Base-by-base conservation (phyloP, 2,329 filamentous ascomycete species). In the Talaromyces sp. region DNA sequence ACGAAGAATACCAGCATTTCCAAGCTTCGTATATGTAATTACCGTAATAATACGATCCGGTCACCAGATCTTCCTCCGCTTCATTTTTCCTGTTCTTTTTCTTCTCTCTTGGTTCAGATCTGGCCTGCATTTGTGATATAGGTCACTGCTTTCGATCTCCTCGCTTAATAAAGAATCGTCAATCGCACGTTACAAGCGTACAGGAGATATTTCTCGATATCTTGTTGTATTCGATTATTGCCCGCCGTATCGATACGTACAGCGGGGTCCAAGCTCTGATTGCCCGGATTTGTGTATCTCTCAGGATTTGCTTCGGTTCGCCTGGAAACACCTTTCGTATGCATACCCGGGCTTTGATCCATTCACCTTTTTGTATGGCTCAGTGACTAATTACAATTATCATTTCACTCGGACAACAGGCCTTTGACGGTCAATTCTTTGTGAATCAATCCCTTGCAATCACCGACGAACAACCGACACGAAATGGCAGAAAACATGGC, bases 401-500 rank as follows among this genome's bases (percentile, higher is more conserved):
- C 4, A 10, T 16, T 3, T 16, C 13, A 50, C 13, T 13, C 47
- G 16, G 22, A 16, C 24, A 11, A 47, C 19, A 13, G 19, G 11
- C 16, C 2, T 33, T 19, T 54, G 10, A 13, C 27, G 16, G n/a
- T 3, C 50, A 54, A 33, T 16, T n/a, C 8, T 22, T 24, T 13
- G 43, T 24, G 49, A 50, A 43, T 13, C 35, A 59, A 45, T 31
- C 57, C 57, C 52, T 56, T 37, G 52, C 33, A 22, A 14, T 31
- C 24, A 56, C 19, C n/a, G n/a, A 19, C 45, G 9, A 27, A 27
- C 24, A 11, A 39, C 13, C 22, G 13, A 47, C n/a, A 2, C 14
- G 19, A 62, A 33, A 66, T 66, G 65, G 52, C 58, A 2, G 62
- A 64, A 47, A 64, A 64, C 35, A 62, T 61, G n/a, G 64, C 50